phyloP scores from a whole-genome alignment of 2,329 filamentous ascomycete genomes.

The Ceratocystis smalleyi region DNA sequence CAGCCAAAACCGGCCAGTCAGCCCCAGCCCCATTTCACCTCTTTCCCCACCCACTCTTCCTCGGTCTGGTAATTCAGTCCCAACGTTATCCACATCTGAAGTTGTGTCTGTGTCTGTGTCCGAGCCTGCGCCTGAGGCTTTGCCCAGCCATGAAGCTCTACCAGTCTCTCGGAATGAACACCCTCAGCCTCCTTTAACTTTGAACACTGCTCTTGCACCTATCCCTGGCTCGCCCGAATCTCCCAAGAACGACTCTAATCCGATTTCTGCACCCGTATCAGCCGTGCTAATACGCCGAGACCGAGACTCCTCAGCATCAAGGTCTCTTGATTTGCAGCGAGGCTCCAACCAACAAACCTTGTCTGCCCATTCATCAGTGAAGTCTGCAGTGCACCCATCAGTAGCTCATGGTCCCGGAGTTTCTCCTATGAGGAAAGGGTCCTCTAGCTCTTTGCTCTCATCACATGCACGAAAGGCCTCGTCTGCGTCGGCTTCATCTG shows the following conservation, averaged over 20 bases:
- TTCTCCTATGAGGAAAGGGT: not conserved
- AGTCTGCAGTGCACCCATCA: not conserved
- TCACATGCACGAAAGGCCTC: not conserved
- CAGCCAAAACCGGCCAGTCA: not conserved
- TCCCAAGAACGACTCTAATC: not conserved
- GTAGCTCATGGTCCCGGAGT: not conserved
- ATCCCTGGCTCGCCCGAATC: constrained; percentile 16
- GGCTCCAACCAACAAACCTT: not conserved
- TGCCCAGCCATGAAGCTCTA: not conserved
- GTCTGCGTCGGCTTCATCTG: not conserved
- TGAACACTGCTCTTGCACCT: constrained; percentile 6
- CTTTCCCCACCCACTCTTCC: not conserved
- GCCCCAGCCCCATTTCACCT: not conserved
- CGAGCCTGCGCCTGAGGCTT: not conserved
- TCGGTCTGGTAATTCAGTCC: not conserved
- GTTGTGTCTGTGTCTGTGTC: not conserved
- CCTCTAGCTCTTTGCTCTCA: constrained; percentile 1
- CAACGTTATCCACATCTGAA: not conserved
- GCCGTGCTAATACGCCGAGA: not conserved
- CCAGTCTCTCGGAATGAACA: not conserved
- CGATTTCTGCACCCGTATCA: not conserved
- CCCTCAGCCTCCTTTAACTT: not conserved
- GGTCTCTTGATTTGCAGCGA: constrained; percentile 6
- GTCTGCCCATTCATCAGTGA: not conserved
- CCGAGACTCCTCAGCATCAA: not conserved